Percentiles rank a stretch among this genome's conserved stretches.
These are phyloP conservation scores for Magnaporthiopsis poae DNA, from an alignment of 2,329 filamentous ascomycete genomes.

Conservation along the genomic window DNA sequence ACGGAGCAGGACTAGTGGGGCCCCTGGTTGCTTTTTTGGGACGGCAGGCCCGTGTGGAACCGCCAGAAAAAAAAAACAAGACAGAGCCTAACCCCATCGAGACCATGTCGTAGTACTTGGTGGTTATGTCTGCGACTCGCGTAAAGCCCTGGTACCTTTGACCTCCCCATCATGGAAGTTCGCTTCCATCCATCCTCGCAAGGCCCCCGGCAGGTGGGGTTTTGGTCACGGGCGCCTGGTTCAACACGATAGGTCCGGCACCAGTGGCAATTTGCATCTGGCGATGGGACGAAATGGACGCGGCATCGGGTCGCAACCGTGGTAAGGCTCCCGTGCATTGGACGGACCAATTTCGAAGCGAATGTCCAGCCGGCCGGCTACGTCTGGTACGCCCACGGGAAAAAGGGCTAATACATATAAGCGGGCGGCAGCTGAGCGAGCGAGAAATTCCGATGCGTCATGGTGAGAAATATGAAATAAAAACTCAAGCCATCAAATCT, in stretches of 20 bases:
- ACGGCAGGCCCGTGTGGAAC: not conserved
- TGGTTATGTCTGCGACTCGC: not conserved
- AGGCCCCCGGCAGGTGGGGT: not conserved
- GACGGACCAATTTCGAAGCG: not conserved
- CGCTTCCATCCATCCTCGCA: not conserved
- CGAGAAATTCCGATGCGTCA: not conserved
- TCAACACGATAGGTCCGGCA: not conserved
- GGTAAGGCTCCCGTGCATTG: not conserved
- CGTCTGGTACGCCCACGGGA: too few species aligned
- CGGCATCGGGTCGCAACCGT: not conserved
- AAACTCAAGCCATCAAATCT: not conserved
- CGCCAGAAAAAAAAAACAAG: not conserved
- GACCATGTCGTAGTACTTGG: not conserved
- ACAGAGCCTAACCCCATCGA: too few species aligned
- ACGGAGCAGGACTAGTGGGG: not conserved
- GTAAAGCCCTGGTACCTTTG: not conserved
- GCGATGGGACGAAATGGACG: not conserved
- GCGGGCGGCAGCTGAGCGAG: not conserved
- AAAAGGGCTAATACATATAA: not conserved
- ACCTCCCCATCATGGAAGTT: not conserved
- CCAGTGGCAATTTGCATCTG: not conserved
- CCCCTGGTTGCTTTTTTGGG: too few species aligned
- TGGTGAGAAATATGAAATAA: not conserved
- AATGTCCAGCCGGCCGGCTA: not conserved
- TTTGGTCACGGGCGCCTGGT: not conserved